Base-by-base conservation (phyloP, 192 early-diverging fungal species). In the Chytriomyces sp. region DNA sequence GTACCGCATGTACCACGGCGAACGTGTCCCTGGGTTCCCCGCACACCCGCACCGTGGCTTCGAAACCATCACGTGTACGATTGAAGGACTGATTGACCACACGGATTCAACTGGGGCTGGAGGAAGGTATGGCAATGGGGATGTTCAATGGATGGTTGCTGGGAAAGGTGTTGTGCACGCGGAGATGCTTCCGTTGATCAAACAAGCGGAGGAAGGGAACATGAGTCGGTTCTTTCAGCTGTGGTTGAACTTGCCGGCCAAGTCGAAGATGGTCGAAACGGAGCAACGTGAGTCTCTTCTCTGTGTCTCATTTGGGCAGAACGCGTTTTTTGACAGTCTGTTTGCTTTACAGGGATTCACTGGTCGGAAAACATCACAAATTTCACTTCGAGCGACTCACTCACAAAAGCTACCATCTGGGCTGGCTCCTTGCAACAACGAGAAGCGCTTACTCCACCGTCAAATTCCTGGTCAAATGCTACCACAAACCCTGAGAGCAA, bases 401-500 rank as follows among this genome's bases (percentile, higher is more conserved):
- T 86, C 50, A 79, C 89, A 0, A 64, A 78, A 10, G 90, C 95
- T 82, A 94, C 93, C 73, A 93, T 98, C 62, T 95, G 96, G 78
- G 94, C 95, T 5, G 96, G 96, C n/a, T 86, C 91, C 65, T 86
- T 89, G 16, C 35, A 70, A 20, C 49, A 50, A 24, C 7, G 7
- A n/a, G 26, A 45, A 9, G 69, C 69, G 13, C 26, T 70, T 45
- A 28, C 45, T 10, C 76, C 64, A 63, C 35, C 50, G n/a, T 9
- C n/a, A 35, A 35, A 77, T 59, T 50, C 44, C 45, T 77, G 75
- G 75, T 69, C 75, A 6, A 68, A 49, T 24, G 28, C 28, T 35
- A 35, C 28, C 28, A 35, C 28, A 35, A 45, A 77, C 43, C 75
- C 75, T 26, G 6, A 45, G 1, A 50, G 73, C 59, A 69, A 9